A percentile compares a stretch with the other conserved stretches of the same genome.
phyloP scores from a whole-genome alignment of 2,329 filamentous ascomycete species.

The Venturia oleaginea region DNA sequence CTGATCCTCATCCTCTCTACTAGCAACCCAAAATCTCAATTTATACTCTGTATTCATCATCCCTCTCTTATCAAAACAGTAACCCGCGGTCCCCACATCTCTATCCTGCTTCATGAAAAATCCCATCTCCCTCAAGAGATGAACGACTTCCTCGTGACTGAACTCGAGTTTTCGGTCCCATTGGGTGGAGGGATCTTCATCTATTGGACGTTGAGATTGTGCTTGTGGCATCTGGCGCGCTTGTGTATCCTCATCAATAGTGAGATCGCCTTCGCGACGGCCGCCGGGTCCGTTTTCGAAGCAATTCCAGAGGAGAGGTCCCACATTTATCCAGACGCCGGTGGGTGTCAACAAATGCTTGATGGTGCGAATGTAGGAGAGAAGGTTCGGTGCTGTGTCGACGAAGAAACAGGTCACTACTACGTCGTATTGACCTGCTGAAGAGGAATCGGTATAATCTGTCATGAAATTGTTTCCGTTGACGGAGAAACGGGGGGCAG shows the following conservation, averaged over 20 bases:
- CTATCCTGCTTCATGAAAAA: conserved; percentile 48
- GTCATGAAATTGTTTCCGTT: conserved; percentile 72
- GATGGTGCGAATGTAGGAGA: conserved; percentile 11
- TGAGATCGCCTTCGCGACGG: conserved; percentile 30
- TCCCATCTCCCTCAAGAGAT: conserved; percentile 63
- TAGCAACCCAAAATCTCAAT: conserved; percentile 79
- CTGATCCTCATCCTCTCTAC: conserved; percentile 42
- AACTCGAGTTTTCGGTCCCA: conserved; percentile 54
- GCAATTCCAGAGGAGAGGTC: conserved; percentile 73
- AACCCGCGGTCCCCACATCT: conserved; percentile 59
- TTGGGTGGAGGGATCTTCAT: conserved; percentile 69
- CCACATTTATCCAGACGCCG: conserved; percentile 12
- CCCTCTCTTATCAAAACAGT: conserved; percentile 75
- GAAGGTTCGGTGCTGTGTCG: conserved; percentile 12
- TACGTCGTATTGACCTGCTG: conserved; percentile 38
- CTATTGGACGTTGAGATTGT: conserved; percentile 32
- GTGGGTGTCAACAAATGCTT: neutral
- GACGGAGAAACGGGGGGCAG: conserved; percentile 47
- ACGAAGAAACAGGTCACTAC: conserved; percentile 14
- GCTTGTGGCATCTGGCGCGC: neutral
- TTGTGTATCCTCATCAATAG: conserved; percentile 6
- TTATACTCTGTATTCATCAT: conserved; percentile 80
- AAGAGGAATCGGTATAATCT: conserved; percentile 74
- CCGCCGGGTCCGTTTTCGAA: conserved; percentile 61
- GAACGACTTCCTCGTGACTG: conserved; percentile 76